Base-by-base conservation (phyloP, 768 basidiomycete species). In the Xerocomus spinulosus region DNA sequence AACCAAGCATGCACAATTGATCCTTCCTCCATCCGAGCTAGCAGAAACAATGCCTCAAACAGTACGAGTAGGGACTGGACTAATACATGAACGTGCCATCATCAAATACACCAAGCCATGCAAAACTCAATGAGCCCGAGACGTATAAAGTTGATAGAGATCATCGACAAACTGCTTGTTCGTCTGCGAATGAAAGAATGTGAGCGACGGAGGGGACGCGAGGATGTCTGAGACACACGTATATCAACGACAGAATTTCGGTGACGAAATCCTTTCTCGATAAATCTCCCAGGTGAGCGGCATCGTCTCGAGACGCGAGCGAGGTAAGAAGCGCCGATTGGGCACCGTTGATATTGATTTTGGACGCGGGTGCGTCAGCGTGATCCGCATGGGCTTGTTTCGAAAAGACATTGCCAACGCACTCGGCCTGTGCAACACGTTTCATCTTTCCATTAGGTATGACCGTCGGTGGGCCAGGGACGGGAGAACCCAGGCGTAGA, bases 111-210 rank as follows among this genome's bases (percentile, higher is more conserved):
- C 36, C 33, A n/a, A 45, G 23, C n/a, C n/a, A n/a, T n/a, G 21
- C 17, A 25, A 2, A 32, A 13, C 34, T 63, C 49, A 62, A 24
- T 33, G 42, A 13, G 34, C 37, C 38, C 42, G 51, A 15, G 63
- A 49, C 45, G 62, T 49, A 61, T 83, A 85, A 36, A 79, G 76
- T 49, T 69, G 72, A 70, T 74, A 83, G 38, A 85, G 71, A 32
- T 69, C 65, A 53, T 87, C 82, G 49, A 82, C 82, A 56, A 87
- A 87, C 14, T 71, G 65, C 54, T 78, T 73, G 68, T 87, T 80
- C 45, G 76, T 84, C 85, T 87, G 55, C 23, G 39, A 26, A 14
- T 28, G 17, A 21, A 29, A 21, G 36, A 26, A 9, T 37, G 47
- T 32, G 37, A 36, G n/a, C 15, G 29, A 15, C 14, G 13, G 25